Evolutionary conservation across 2,329 filamentous ascomycete genomes (phyloP).

Genomic region (Penicillium fuscoglaucum): DNA sequence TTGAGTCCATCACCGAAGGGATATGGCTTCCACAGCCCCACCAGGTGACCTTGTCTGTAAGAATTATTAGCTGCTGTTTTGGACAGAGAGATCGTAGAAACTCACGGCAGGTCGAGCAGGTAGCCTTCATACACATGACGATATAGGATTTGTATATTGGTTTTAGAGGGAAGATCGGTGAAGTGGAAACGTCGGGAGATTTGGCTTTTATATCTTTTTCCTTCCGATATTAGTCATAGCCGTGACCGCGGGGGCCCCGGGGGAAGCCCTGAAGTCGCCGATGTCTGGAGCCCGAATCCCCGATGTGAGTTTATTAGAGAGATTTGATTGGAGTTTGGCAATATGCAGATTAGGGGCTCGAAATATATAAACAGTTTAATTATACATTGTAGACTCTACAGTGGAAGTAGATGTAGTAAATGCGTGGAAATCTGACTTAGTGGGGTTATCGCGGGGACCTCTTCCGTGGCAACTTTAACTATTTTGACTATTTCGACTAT

Average conservation of each 20-base stretch:
- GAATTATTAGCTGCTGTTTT: constrained; percentile 11
- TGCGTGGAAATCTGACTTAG: neutral
- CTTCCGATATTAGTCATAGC: constrained; percentile 25
- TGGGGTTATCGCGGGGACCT: constrained; percentile 7
- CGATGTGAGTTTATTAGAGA: constrained; percentile 11
- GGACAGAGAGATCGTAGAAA: constrained; percentile 14
- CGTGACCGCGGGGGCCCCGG: neutral
- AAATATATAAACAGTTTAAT: neutral
- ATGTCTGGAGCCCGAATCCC: constrained; percentile 29
- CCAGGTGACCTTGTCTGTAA: constrained; percentile 61
- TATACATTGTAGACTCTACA: neutral
- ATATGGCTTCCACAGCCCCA: constrained; percentile 66
- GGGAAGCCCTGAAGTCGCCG: constrained; percentile 16
- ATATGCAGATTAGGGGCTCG: neutral
- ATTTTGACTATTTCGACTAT: neutral
- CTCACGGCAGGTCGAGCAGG: constrained; percentile 64
- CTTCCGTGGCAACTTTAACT: neutral
- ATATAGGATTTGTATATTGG: neutral
- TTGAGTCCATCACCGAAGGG: constrained; percentile 59
- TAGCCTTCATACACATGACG: constrained; percentile 65
- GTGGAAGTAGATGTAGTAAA: neutral
- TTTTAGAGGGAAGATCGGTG: neutral
- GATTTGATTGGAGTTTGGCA: constrained; percentile 1
- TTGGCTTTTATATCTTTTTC: constrained; percentile 21
- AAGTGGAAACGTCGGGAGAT: constrained; percentile 3